Conservation (phyloP, 805 yeast species). For the Cyberlindnera galapagoensis region DNA sequence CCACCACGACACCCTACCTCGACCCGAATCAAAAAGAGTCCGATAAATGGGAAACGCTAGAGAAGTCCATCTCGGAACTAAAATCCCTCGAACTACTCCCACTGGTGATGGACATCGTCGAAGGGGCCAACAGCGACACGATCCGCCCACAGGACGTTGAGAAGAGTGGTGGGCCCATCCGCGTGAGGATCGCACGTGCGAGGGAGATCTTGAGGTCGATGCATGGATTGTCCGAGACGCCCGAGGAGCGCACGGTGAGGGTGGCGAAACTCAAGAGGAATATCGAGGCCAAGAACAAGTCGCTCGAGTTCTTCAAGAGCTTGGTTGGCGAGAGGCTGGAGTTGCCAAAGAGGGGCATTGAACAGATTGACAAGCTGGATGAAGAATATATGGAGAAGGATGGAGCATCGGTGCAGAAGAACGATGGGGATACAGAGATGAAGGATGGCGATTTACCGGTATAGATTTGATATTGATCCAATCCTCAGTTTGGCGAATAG, state of each 20-base stretch:
- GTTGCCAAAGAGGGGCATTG: constrained; percentile 3
- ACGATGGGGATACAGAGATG: too few species aligned
- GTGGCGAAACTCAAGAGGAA: constrained; percentile 30
- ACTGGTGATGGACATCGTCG: constrained; percentile 33
- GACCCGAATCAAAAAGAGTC: neutral
- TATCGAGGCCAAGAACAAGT: constrained; percentile 24
- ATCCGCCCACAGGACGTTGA: constrained; percentile 37
- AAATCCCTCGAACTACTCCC: constrained; percentile 33
- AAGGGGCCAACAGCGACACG: constrained; percentile 32
- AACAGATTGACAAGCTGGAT: neutral
- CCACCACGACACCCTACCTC: too few species aligned
- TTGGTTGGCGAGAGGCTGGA: constrained; percentile 14
- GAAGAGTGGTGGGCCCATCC: constrained; percentile 37
- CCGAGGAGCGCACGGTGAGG: constrained; percentile 28
- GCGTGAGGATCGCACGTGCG: constrained; percentile 33
- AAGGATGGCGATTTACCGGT: too few species aligned
- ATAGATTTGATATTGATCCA: too few species aligned
- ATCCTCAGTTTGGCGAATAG: too few species aligned
- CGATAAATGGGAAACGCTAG: constrained; percentile 9
- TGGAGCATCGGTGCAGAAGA: too few species aligned
- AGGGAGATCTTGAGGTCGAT: constrained; percentile 32
- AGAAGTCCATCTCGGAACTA: constrained; percentile 24
- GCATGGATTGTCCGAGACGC: constrained; percentile 39
- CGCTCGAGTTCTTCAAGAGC: constrained; percentile 19
- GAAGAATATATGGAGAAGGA: too few species aligned